Evolutionary conservation across 2,329 filamentous ascomycete species (phyloP).

Genomic region (Aspergillus pseudoterreus): DNA sequence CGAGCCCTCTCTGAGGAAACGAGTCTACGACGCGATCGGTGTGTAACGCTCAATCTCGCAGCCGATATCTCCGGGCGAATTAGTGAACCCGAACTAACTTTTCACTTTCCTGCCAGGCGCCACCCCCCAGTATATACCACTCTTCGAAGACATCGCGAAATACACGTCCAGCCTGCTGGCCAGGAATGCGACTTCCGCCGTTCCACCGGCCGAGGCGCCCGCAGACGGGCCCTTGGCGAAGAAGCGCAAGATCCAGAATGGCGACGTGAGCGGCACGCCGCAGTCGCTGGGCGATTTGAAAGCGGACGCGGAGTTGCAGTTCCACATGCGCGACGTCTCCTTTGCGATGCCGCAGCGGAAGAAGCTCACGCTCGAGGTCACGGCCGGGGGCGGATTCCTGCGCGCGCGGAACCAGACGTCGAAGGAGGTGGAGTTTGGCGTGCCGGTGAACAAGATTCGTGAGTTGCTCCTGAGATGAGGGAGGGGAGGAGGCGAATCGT

Average conservation of each 20-base stretch:
- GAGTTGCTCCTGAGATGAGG: constrained; percentile 16
- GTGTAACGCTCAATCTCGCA: constrained; percentile 16
- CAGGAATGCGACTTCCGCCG: constrained; percentile 24
- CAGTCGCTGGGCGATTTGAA: constrained; percentile 31
- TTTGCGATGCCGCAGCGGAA: constrained; percentile 62
- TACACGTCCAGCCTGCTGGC: constrained; percentile 40
- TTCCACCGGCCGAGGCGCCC: constrained; percentile 22
- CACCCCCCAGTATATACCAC: constrained; percentile 35
- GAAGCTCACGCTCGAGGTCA: constrained; percentile 60
- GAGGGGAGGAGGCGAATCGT: not conserved
- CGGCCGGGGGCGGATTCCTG: constrained; percentile 41
- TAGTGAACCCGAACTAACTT: not conserved
- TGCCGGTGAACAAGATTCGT: constrained; percentile 49
- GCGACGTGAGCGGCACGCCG: constrained; percentile 22
- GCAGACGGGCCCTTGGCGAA: constrained; percentile 39
- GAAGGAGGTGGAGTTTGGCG: constrained; percentile 52
- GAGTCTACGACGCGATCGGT: constrained; percentile 44
- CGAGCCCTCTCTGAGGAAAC: constrained; percentile 36
- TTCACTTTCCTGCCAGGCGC: constrained; percentile 22
- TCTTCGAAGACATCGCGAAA: constrained; percentile 50
- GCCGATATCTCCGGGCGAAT: not conserved
- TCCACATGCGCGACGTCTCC: constrained; percentile 54
- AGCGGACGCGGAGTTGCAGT: constrained; percentile 33
- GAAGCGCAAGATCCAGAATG: constrained; percentile 50
- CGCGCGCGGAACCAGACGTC: constrained; percentile 50